Evolutionary conservation across 176 grass and related monocot species (phyloP).

Genomic region (Aegilops bicornis): DNA sequence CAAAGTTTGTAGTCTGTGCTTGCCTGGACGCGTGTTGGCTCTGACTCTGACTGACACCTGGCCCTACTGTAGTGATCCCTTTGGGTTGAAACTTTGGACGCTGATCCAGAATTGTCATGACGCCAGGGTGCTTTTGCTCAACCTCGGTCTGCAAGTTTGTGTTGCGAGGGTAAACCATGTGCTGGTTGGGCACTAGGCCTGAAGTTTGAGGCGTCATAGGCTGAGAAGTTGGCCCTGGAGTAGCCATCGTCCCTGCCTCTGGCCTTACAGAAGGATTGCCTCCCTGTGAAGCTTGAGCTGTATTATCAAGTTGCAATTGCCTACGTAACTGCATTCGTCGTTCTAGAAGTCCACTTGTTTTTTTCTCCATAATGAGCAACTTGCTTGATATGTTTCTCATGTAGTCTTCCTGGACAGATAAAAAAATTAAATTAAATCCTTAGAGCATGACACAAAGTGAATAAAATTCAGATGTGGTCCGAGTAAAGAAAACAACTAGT

Average conservation of each 20-base stretch:
- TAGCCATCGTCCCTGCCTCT: background rate
- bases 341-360: background rate
- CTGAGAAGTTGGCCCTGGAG: background rate
- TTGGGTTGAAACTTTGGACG: background rate
- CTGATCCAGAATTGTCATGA: background rate
- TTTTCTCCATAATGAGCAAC: background rate
- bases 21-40: background rate
- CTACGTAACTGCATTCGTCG: background rate
- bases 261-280: background rate
- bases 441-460: background rate
- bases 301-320: background rate
- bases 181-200: background rate
- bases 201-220: background rate
- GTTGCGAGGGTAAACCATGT: background rate
- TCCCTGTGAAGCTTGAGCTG: background rate
- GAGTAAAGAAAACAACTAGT: background rate
- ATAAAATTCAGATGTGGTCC: background rate
- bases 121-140: background rate
- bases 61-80: background rate
- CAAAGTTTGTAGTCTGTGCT: background rate
- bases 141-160: background rate
- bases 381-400: slow-evolving; percentile 9
- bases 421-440: background rate
- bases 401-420: background rate
- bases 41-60: background rate